Evolutionary conservation across 2,329 filamentous ascomycete species (phyloP), one percentile per base, ranked within the genome.

Genomic region (Teratosphaeria nubilosa): DNA sequence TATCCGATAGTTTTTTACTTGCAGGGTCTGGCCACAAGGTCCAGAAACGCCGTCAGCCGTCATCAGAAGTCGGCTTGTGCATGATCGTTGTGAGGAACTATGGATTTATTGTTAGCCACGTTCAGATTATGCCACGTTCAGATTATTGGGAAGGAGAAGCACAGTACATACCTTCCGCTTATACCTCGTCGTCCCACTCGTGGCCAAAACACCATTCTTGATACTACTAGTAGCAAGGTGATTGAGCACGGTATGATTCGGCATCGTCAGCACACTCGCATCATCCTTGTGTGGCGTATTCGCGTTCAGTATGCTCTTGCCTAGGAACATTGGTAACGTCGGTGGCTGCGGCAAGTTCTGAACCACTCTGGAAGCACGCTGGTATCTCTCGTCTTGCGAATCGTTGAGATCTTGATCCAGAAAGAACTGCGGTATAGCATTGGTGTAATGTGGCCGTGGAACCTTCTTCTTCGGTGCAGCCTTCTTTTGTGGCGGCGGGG

Each of bases 151-250:
- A 53, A 22, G 31, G 11, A 37, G 16, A 55, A 13, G 16, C n/a
- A 22, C 30, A 14, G 24, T 10, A 59, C 37, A 27, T 69, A 90
- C 90, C 84, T 99, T 99, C 75, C 89, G 87, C 77, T 91, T 95
- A 74, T 97, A 99, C 73, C 94, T 83, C n/a, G 94, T 99, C 5
- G 94, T 99, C 14, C 90, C 92, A 69, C 91, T 96, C 5, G 95
- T 95, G 34, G 94, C 94, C 63, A 99, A 80, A 27, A 97, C 89
- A 62, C 92, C 91, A 65, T 96, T 91, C 78, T 96, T 96, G 74
- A 99, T 99, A 73, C 91, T 96, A 74, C 92, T 97, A 2, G 94
- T 99, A 54, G 92, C 92, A 65, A 99, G 78, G 73, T 99, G 94
- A 66, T 99, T 99, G 62, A 99, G 77, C 32, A 97, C 90, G 0